Conservation (phyloP, 1,284 basidiomycete genomes). For the Coniferiporia sulphurascens region DNA sequence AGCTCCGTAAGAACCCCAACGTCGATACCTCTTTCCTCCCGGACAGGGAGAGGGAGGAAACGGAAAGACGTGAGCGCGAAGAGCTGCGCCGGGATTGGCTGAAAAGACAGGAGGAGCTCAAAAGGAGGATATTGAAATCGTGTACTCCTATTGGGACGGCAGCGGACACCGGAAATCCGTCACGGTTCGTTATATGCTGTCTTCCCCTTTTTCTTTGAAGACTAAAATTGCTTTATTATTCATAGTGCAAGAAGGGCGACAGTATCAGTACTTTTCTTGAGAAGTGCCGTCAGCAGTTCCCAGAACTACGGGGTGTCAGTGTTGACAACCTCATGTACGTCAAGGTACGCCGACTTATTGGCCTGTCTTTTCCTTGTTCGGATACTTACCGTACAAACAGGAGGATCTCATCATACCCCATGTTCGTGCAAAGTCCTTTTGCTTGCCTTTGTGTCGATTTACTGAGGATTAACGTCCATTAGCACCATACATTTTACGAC, state of each 20-base stretch:
- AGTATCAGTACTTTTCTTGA: constrained; percentile 85
- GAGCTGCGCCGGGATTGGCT: constrained; percentile 90
- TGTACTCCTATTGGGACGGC: constrained; percentile 98
- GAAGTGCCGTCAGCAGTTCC: constrained; percentile 89
- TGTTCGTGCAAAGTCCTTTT: constrained; percentile 44
- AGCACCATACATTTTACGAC: constrained; percentile 98
- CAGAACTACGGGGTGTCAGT: constrained; percentile 83
- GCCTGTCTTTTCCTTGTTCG: neutral
- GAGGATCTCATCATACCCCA: constrained; percentile 96
- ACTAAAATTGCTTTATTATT: neutral
- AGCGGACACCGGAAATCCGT: constrained; percentile 95
- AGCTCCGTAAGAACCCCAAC: constrained; percentile 89
- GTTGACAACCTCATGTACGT: constrained; percentile 99
- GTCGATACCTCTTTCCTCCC: constrained; percentile 99
- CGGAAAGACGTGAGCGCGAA: constrained; percentile 85
- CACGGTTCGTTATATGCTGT: constrained; percentile 50
- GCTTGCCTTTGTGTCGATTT: neutral
- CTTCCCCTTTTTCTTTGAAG: neutral
- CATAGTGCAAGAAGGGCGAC: constrained; percentile 97
- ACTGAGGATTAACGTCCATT: constrained; percentile 23
- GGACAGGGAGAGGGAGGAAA: constrained; percentile 92
- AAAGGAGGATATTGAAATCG: constrained; percentile 88
- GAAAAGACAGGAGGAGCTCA: constrained; percentile 81
- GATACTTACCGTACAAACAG: constrained; percentile 34
- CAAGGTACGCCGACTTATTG: constrained; percentile 58